Evolutionary conservation across 2,329 filamentous ascomycete species (phyloP), one percentile per base, ranked within the genome.

Genomic region (Albophoma yamanashiensis): DNA sequence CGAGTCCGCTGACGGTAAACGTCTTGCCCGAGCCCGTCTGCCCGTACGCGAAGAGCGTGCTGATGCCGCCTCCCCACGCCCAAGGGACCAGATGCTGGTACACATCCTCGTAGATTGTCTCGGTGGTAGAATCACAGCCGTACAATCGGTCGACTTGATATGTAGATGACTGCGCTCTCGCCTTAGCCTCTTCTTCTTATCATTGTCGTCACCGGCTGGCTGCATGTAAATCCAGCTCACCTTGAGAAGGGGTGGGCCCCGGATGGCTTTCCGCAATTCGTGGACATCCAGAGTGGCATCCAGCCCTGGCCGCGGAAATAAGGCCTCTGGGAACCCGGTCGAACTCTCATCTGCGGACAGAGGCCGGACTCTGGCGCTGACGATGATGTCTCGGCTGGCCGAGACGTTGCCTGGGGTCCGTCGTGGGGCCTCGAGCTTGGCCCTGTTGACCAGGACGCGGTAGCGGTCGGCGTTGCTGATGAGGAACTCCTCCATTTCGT

Each of bases 11-110:
- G 58, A 80, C 70, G 0, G 76, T 79, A 61, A 69, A 74, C 0
- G 77, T 80, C 66, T 80, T 79, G 15, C 78, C 78, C 1, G 78
- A 79, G 9, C 78, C 77, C 0, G 78, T 80, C 62, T 80, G 78
- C 12, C 78, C 77, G 52, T 79, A 79, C 40, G 76, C 76, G 55
- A 80, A 79, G 42, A 81, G 66, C n/a, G 79, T 81, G 20, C 74
- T 74, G 27, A 80, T 72, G 22, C 78, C 77, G 15, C 79, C 79
- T 27, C 70, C 64, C 75, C 76, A 78, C 0, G 75, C 75, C 70
- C 73, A 79, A 0, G 77, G 73, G 15, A 81, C 71, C 14, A 81
- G 70, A 14, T 74, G 71, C 39, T 70, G 64, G 6, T 79, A 71
- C 1, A 76, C 64, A 9, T 74, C 69, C 2, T 73, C 61, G 65